phyloP scores from a whole-genome alignment of 2,329 filamentous ascomycete genomes.

The Fusarium duplospermum region DNA sequence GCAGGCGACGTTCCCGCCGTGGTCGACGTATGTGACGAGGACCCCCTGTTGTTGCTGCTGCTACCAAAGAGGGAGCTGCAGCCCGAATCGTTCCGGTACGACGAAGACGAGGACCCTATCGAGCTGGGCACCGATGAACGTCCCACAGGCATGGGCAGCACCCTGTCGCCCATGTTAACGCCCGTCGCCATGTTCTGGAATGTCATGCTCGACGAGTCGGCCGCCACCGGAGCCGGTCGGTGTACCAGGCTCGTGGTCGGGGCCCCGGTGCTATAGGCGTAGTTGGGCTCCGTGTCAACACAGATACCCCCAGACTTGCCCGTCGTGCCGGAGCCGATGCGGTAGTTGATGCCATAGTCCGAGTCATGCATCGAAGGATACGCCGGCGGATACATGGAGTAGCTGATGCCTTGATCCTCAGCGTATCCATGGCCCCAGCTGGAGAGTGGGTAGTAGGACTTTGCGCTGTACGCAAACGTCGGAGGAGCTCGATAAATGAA shows the following conservation, averaged over 20 bases:
- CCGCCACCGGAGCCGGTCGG: slow-evolving; percentile 22
- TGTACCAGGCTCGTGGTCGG: slow-evolving; percentile 26
- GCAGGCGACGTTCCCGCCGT: slow-evolving; percentile 34
- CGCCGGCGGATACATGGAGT: slow-evolving; percentile 38
- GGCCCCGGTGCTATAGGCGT: slow-evolving; percentile 39
- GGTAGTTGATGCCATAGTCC: slow-evolving; percentile 44
- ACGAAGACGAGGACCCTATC: slow-evolving; percentile 33
- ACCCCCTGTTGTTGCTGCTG: slow-evolving; percentile 8
- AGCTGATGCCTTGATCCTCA: slow-evolving; percentile 42
- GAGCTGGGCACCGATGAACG: slow-evolving; percentile 34
- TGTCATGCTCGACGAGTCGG: slow-evolving; percentile 28
- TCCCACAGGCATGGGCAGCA: slow-evolving; percentile 33
- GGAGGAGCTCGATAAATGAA: slow-evolving; percentile 36
- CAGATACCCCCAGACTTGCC: slow-evolving; percentile 40
- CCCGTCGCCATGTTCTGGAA: slow-evolving; percentile 37
- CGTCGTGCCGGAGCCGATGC: slow-evolving; percentile 35
- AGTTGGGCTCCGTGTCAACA: slow-evolving; percentile 43
- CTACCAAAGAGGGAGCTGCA: slow-evolving; percentile 38
- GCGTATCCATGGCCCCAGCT: slow-evolving; percentile 43
- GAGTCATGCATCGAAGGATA: slow-evolving; percentile 38
- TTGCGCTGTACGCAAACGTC: slow-evolving; percentile 41
- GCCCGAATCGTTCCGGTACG: slow-evolving; percentile 44
- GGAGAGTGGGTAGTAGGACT: slow-evolving; percentile 40
- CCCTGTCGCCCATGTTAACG: slow-evolving; percentile 33
- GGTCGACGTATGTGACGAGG: slow-evolving; percentile 26